Percentiles rank a stretch among this genome's conserved stretches.
phyloP scores from a whole-genome alignment of 768 basidiomycete species.

The Termitomyces sp. region DNA sequence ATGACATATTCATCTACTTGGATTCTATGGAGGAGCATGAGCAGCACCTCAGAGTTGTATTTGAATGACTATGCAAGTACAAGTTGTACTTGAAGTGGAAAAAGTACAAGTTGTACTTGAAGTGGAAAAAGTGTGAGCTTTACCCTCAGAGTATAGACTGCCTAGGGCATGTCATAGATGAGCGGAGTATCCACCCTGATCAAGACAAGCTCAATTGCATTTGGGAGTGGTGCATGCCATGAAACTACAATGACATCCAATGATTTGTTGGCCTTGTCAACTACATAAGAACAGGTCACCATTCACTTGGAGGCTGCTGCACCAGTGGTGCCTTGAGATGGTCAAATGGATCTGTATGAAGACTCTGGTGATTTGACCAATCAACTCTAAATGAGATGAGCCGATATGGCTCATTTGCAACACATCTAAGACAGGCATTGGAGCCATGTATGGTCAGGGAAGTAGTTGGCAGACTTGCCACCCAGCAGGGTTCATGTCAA shows the following conservation, averaged over 20 bases:
- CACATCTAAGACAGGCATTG: background rate
- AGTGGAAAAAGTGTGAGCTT: too few species aligned
- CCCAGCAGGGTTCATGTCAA: background rate
- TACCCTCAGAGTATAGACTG: too few species aligned
- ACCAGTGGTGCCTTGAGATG: background rate
- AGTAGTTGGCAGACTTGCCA: background rate
- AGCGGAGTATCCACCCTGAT: too few species aligned
- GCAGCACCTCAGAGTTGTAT: background rate
- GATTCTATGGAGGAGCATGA: background rate
- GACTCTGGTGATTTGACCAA: background rate
- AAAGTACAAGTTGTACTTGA: too few species aligned
- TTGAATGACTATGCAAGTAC: background rate
- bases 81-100: background rate
- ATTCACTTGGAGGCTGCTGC: too few species aligned
- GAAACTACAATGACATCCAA: too few species aligned
- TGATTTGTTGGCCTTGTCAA: too few species aligned
- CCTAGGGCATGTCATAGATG: too few species aligned
- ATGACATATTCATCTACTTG: background rate
- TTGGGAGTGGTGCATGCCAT: too few species aligned
- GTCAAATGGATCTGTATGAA: background rate
- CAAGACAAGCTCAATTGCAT: too few species aligned
- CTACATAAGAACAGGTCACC: too few species aligned
- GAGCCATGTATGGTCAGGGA: background rate
- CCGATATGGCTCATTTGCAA: background rate
- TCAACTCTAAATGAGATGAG: background rate